Evolutionary conservation across 2,329 filamentous ascomycete genomes (phyloP).

Genomic region (Cladosporium oxysporum): DNA sequence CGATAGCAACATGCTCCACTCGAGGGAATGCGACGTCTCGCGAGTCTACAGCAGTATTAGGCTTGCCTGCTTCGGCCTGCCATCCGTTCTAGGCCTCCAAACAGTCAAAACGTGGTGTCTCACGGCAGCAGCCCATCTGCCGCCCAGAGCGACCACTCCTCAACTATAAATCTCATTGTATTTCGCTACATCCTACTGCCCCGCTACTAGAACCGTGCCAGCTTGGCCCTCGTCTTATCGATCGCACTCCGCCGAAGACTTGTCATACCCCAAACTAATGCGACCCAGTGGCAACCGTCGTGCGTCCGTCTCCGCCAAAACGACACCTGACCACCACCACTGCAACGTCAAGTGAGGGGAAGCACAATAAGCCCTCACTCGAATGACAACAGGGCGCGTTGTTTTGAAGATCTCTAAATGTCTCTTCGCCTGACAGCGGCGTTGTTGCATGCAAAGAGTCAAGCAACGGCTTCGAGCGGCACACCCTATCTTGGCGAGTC

Average conservation of each 20-base stretch:
- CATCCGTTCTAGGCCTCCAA: not conserved
- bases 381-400: not conserved
- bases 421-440: not conserved
- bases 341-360: slow-evolving; percentile 2
- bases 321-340: not conserved
- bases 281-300: slow-evolving; percentile 2
- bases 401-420: not conserved
- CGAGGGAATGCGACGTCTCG: not conserved
- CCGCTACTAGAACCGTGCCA: not conserved
- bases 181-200: slow-evolving; percentile 1
- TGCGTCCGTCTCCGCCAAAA: not conserved
- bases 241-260: not conserved
- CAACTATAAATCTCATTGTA: not conserved
- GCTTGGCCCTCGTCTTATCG: not conserved
- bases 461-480: slow-evolving; percentile 4
- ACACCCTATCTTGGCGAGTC: slow-evolving; percentile 13
- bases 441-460: not conserved
- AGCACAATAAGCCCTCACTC: not conserved
- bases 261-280: slow-evolving; percentile 12
- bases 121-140: not conserved
- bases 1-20: not conserved
- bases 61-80: not conserved
- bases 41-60: not conserved
- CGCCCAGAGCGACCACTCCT: not conserved
- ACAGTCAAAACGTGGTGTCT: not conserved